Percentiles rank a stretch among this genome's conserved stretches.
These are phyloP conservation scores for Thielaviopsis ethacetica DNA, from an alignment of 2,329 filamentous ascomycete genomes.

Conservation along the genomic window DNA sequence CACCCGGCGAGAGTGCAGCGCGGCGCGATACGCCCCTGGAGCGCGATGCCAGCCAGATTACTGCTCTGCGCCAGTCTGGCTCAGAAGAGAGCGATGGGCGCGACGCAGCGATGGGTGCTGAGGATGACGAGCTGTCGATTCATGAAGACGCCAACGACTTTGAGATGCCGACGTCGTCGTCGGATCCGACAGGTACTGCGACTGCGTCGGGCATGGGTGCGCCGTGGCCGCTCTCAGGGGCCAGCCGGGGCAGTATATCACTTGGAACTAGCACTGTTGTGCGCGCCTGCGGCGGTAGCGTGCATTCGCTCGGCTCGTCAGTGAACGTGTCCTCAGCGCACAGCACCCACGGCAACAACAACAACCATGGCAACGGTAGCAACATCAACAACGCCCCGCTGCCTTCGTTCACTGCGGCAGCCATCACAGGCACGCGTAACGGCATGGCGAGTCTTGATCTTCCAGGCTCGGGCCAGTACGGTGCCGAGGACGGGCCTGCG, in stretches of 20 bases:
- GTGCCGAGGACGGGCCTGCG: neutral
- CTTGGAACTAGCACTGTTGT: constrained; percentile 8
- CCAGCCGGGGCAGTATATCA: neutral
- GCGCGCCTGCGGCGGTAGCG: neutral
- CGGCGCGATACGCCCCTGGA: constrained; percentile 47
- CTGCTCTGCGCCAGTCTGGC: constrained; percentile 23
- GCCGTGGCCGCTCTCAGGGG: constrained; percentile 4
- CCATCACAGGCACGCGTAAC: constrained; percentile 1
- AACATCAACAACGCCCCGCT: neutral
- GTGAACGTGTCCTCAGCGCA: neutral
- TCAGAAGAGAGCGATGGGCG: constrained; percentile 12
- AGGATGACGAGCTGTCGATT: neutral
- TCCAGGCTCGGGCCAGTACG: neutral
- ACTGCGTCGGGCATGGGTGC: neutral
- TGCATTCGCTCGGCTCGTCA: neutral
- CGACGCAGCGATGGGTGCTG: neutral
- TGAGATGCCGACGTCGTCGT: neutral
- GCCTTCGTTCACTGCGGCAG: neutral
- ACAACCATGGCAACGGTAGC: neutral
- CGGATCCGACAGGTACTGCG: neutral
- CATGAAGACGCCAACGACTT: neutral
- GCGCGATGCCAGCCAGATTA: constrained; percentile 36
- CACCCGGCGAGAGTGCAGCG: constrained; percentile 38
- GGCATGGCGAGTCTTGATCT: neutral
- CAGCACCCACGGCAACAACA: no score